Conservation (phyloP, 2,329 filamentous ascomycete species). For the Colletotrichum somersetense region DNA sequence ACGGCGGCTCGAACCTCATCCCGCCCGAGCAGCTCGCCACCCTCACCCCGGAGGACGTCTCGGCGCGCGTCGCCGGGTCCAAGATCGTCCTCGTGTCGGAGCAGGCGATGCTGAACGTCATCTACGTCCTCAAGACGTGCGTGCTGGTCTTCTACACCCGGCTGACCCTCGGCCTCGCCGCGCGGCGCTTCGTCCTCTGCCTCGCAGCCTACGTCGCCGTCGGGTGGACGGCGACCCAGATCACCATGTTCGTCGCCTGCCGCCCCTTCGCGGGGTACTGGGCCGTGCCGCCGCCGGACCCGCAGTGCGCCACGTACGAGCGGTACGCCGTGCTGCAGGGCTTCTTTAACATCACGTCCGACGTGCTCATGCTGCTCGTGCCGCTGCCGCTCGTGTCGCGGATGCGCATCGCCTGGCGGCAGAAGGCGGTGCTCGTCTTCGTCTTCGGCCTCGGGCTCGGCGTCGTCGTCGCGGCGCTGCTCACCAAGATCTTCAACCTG, state of each 20-base stretch:
- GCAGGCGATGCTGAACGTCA: slow-evolving; percentile 53
- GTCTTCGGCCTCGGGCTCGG: slow-evolving; percentile 65
- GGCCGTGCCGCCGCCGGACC: slow-evolving; percentile 58
- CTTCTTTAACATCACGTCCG: slow-evolving; percentile 62
- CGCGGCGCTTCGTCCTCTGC: slow-evolving; percentile 51
- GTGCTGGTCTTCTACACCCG: slow-evolving; percentile 60
- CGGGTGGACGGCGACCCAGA: slow-evolving; percentile 58
- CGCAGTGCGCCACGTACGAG: slow-evolving; percentile 61
- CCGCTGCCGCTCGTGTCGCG: slow-evolving; percentile 60
- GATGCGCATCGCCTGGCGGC: slow-evolving; percentile 49
- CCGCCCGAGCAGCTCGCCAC: slow-evolving; percentile 51
- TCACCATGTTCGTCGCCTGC: slow-evolving; percentile 61
- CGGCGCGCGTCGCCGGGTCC: slow-evolving; percentile 57
- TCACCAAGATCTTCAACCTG: slow-evolving; percentile 63
- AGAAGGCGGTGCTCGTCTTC: slow-evolving; percentile 59
- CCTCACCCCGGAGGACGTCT: slow-evolving; percentile 50
- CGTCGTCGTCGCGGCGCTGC: slow-evolving; percentile 55
- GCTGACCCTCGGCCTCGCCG: slow-evolving; percentile 53
- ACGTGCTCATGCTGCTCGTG: slow-evolving; percentile 61
- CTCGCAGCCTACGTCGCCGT: slow-evolving; percentile 55
- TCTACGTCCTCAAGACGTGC: slow-evolving; percentile 55
- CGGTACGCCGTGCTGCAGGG: slow-evolving; percentile 62
- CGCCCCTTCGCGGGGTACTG: slow-evolving; percentile 61
- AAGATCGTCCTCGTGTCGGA: slow-evolving; percentile 60
- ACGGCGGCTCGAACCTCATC: slow-evolving; percentile 51